A percentile compares a stretch with the other conserved stretches of the same genome.
These are phyloP conservation scores for Whalleya microplaca DNA, from an alignment of 2,329 filamentous ascomycete species.

Conservation along the genomic window DNA sequence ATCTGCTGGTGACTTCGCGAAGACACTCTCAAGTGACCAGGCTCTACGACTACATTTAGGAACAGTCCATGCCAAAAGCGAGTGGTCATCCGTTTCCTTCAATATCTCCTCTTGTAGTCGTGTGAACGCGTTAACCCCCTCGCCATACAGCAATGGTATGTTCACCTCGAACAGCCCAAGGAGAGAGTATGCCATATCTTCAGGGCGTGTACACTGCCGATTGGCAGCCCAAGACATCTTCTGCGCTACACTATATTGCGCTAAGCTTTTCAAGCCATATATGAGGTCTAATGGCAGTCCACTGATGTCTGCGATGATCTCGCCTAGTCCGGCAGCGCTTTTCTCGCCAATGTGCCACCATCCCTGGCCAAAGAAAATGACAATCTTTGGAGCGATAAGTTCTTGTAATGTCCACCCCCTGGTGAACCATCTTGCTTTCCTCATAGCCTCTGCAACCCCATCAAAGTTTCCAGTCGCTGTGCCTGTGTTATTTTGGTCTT, in stretches of 20 bases:
- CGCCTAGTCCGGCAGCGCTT: neutral
- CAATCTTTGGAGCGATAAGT: slow-evolving; percentile 16
- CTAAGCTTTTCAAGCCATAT: neutral
- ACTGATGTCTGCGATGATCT: slow-evolving; percentile 11
- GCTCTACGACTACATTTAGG: neutral
- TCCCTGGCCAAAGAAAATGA: slow-evolving; percentile 20
- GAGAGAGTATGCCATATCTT: slow-evolving; percentile 25
- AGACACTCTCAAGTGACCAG: neutral
- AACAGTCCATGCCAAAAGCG: too few species aligned
- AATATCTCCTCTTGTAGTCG: slow-evolving; percentile 23
- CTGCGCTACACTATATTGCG: neutral
- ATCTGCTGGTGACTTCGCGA: neutral
- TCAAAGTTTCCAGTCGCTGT: neutral
- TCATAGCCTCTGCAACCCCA: neutral
- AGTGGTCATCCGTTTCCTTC: slow-evolving; percentile 1
- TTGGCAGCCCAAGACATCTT: slow-evolving; percentile 23
- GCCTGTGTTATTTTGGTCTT: too few species aligned
- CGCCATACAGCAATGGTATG: slow-evolving; percentile 21
- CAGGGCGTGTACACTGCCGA: slow-evolving; percentile 13
- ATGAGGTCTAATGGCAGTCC: slow-evolving; percentile 6
- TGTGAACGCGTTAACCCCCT: slow-evolving; percentile 17
- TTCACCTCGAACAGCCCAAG: slow-evolving; percentile 24
- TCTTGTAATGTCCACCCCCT: neutral
- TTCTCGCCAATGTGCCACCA: slow-evolving; percentile 22
- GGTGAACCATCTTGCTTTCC: too few species aligned